Base-by-base conservation (phyloP, 2,329 filamentous ascomycete species). In the Talaromyces sp. region DNA sequence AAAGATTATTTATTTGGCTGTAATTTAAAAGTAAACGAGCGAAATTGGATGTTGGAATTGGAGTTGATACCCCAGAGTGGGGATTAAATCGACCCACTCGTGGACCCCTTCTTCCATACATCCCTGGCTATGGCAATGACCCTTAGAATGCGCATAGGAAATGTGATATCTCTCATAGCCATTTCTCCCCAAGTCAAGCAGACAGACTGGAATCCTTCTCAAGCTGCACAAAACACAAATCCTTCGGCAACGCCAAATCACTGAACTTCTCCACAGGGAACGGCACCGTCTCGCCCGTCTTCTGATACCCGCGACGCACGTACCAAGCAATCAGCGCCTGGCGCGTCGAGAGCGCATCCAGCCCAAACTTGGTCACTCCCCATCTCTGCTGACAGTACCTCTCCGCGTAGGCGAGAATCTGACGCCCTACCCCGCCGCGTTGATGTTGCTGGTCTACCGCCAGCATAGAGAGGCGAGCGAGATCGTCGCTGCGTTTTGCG, bases 321-420 rank as follows among this genome's bases (percentile, higher is more conserved):
- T 77, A 76, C 74, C 74, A 77, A 17, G 65, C 50, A 17, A 75
- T 72, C 35, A 76, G 69, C 13, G 63, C 66, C 39, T 66, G 59
- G 7, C 74, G 74, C 27, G 69, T 72, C 7, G 72, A 74, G 31
- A 76, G 67, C 9, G 72, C 72, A 62, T 76, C 69, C 8, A 76
- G 52, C 10, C 63, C 69, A 11, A 70, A 33, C 11, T 59, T 70
- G 2, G 31, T 67, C 1, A 66, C 63, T 0, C 69, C 69, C 71
- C 70, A 75, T 61, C 62, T 66, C 19, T 45, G 43, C 5, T 61
- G 70, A 56, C 68, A 72, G 61, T 74, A 75, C 8, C 67, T 50
- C 56, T 76, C 74, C 15, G 73, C 74, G 45, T 73, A 70, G 7
- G 67, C 59, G 47, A 76, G 69, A 3, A 76, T 63, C 52, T 67